Evolutionary conservation across 2,329 filamentous ascomycete genomes (phyloP), one percentile per base, ranked within the genome.

Genomic region (Setomelanomma holmii): DNA sequence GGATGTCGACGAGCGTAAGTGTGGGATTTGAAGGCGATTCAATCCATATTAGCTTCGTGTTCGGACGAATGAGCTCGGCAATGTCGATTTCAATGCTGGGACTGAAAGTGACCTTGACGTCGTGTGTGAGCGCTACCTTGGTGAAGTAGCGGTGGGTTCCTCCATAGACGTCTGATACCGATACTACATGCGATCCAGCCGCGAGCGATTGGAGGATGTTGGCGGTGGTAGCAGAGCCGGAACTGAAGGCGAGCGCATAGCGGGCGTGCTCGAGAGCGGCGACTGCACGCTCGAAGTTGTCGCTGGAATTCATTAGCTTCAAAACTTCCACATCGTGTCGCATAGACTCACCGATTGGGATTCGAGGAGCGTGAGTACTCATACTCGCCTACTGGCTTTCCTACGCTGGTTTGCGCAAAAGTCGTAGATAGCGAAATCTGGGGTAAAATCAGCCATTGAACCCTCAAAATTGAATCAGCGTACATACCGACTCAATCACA

Each of bases 61-160:
- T 87, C 44, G 89, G 85, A 24, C 87, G 89, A 73, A 99, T 96
- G 79, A 98, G 85, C 63, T 88, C 84, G 61, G 85, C 84, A 63
- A 98, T 88, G 72, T 98, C 91, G 58, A 91, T 82, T 78, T 96
- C 93, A 69, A 99, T 96, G 77, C 88, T 88, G 8, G 92, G 91
- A 4, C 92, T 93, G 77, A 99, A 99, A 43, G 93, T 96, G 56
- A 98, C 95, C 66, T 89, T 86, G 48, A 99, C 91, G 68, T 93
- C 91, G 76, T 99, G 95, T 21, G 95, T 92, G 68, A 91, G 87
- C 51, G 95, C 95, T 44, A 98, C 95, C 79, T 97, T 93, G 61
- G 95, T 99, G 82, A 99, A 99, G 82, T 99, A 99, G 69, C 95
- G 86, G 80, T 99, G 95, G 36, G 95, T 99, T 66, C 95, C 95